phyloP scores from a whole-genome alignment of 352 stramenopile genomes.

The Hyaloperonospora brassicae region DNA sequence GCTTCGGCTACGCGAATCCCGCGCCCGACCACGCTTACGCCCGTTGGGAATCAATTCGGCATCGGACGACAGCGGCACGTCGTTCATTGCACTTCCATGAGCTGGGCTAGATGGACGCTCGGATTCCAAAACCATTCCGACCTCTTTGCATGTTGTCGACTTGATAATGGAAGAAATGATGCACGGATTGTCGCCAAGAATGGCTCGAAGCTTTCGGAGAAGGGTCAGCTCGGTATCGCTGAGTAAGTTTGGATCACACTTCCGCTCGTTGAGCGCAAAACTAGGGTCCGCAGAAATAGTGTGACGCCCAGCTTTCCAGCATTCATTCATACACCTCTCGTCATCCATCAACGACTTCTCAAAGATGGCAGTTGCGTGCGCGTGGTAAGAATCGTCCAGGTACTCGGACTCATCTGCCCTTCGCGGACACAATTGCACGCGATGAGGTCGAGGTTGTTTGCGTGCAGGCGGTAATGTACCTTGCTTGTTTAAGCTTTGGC shows the following conservation, averaged over 20 bases:
- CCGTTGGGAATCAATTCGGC: constrained; percentile 28
- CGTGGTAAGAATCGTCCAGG: constrained; percentile 50
- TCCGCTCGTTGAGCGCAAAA: constrained; percentile 1
- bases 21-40: constrained; percentile 34
- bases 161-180: constrained; percentile 54
- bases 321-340: constrained; percentile 32
- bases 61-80: constrained; percentile 33
- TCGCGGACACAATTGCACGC: constrained; percentile 21
- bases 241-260: constrained; percentile 3
- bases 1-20: constrained; percentile 36
- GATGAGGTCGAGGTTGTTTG: constrained; percentile 19
- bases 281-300: not conserved
- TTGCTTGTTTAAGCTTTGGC: constrained; percentile 41
- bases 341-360: constrained; percentile 29
- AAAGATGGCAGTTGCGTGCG: constrained; percentile 34
- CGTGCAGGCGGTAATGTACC: constrained; percentile 10
- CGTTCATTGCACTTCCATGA: constrained; percentile 23
- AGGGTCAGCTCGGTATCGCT: constrained; percentile 41
- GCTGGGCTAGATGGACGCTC: constrained; percentile 29
- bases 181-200: constrained; percentile 58
- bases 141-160: constrained; percentile 46
- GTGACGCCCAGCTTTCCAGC: constrained; percentile 28
- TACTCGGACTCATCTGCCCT: constrained; percentile 54
- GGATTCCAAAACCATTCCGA: constrained; percentile 41
- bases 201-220: constrained; percentile 43